phyloP scores from a whole-genome alignment of 768 basidiomycete species.

The Cyclocybe aegerita region DNA sequence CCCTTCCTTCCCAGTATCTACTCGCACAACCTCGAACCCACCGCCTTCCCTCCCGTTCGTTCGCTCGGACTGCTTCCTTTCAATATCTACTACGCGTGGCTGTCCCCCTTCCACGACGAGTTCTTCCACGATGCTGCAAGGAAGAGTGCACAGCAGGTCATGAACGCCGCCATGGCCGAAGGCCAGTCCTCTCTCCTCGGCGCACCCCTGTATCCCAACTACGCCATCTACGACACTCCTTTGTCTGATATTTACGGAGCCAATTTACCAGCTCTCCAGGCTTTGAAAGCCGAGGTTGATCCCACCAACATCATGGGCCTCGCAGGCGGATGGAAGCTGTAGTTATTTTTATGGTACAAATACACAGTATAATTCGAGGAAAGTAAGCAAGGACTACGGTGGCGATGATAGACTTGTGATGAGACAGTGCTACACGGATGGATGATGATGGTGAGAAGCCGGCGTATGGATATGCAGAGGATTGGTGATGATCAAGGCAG shows the following conservation, averaged over 20 bases:
- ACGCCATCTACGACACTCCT: slow-evolving; percentile 54
- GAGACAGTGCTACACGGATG: no score
- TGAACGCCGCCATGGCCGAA: slow-evolving; percentile 33
- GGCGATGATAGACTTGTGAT: no score
- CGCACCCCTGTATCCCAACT: slow-evolving; percentile 58
- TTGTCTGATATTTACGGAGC: slow-evolving; percentile 48
- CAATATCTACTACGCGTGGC: slow-evolving; percentile 50
- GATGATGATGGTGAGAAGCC: no score
- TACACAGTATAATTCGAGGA: no score
- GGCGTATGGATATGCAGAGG: no score
- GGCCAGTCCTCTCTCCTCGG: slow-evolving; percentile 35
- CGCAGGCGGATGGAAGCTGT: slow-evolving; percentile 65
- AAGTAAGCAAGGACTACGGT: no score
- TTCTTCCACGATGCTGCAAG: slow-evolving; percentile 38
- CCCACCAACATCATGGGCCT: slow-evolving; percentile 63
- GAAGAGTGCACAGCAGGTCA: slow-evolving; percentile 38
- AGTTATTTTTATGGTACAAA: neutral
- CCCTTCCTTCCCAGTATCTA: slow-evolving; percentile 45
- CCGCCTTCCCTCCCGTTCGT: slow-evolving; percentile 51
- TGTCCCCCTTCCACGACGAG: slow-evolving; percentile 32
- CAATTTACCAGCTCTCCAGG: slow-evolving; percentile 40
- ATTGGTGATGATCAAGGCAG: no score
- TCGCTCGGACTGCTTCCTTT: slow-evolving; percentile 38
- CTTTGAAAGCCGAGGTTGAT: slow-evolving; percentile 47
- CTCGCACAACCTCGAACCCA: slow-evolving; percentile 31